Percentiles rank a stretch among this genome's conserved stretches.
Evolutionary conservation across 1,139 yeast genomes (phyloP).

Genomic region (Yamadazyma epiphylla): DNA sequence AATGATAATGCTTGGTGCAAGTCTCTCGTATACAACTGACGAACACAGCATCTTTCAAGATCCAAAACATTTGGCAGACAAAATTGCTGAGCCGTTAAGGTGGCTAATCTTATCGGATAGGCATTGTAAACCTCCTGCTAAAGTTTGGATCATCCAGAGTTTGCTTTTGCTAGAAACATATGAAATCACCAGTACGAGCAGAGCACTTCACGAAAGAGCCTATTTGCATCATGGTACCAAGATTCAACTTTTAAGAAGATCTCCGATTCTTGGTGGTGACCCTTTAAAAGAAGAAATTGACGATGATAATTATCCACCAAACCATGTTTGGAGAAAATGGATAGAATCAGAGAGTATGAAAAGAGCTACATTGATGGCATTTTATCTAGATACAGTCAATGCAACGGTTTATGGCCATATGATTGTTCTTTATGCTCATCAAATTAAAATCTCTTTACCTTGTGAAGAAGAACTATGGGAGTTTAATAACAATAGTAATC

Average conservation of each 20-base stretch:
- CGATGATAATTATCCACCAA: constrained; percentile 12
- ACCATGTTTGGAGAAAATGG: constrained; percentile 26
- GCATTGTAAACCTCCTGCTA: constrained; percentile 52
- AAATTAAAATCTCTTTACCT: constrained; percentile 26
- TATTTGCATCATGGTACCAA: constrained; percentile 73
- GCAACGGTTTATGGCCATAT: constrained; percentile 31
- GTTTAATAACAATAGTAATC: constrained; percentile 14
- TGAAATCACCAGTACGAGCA: constrained; percentile 46
- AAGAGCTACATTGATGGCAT: constrained; percentile 28
- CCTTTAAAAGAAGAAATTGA: constrained; percentile 32
- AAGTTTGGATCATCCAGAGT: constrained; percentile 63
- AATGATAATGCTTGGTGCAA: constrained; percentile 57
- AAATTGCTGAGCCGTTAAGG: constrained; percentile 59
- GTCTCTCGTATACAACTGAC: constrained; percentile 17
- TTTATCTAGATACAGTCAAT: constrained; percentile 28
- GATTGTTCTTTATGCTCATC: constrained; percentile 26
- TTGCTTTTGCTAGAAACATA: constrained; percentile 56
- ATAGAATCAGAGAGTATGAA: constrained; percentile 31
- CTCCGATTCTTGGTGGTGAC: constrained; percentile 65
- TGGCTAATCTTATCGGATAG: constrained; percentile 55
- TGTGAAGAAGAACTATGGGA: constrained; percentile 33
- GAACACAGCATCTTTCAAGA: constrained; percentile 13
- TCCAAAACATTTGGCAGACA: constrained; percentile 21
- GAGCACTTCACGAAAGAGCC: constrained; percentile 63
- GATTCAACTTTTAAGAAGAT: constrained; percentile 62